Percentiles rank a stretch among this genome's conserved stretches.
These are phyloP conservation scores for Heliosperma pusillum DNA, from an alignment of 148 eudicot genomes.

Conservation along the genomic window DNA sequence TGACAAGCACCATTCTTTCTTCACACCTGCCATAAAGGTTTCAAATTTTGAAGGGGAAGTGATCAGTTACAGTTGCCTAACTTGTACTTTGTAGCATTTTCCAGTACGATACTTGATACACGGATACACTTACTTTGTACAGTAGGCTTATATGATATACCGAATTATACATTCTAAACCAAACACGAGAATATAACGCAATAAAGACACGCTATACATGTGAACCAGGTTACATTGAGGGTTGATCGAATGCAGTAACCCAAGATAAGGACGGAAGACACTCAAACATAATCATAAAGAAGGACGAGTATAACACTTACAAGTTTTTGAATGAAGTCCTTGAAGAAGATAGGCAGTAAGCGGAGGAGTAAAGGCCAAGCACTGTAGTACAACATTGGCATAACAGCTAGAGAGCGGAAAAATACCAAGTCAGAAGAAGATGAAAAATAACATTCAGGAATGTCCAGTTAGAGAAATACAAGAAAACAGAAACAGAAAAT, in stretches of 20 bases:
- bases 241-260: no score
- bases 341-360: slow-evolving; percentile 80
- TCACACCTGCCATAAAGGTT: slow-evolving; percentile 40
- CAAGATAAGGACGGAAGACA: neutral
- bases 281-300: neutral
- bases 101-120: no score
- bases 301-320: slow-evolving; percentile 39
- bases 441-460: neutral
- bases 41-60: neutral
- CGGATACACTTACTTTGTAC: no score
- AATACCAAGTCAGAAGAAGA: neutral
- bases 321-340: slow-evolving; percentile 76
- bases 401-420: slow-evolving; percentile 51
- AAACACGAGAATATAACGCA: no score
- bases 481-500: neutral
- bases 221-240: no score
- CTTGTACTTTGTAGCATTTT: no score
- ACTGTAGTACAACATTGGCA: slow-evolving; percentile 85
- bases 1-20: slow-evolving; percentile 75
- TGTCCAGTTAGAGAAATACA: neutral
- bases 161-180: no score
- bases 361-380: slow-evolving; percentile 85
- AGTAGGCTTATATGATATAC: no score
- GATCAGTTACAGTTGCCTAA: neutral
- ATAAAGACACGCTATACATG: no score